phyloP scores from a whole-genome alignment of 2,329 filamentous ascomycete genomes.

The Botryotinia globosa region DNA sequence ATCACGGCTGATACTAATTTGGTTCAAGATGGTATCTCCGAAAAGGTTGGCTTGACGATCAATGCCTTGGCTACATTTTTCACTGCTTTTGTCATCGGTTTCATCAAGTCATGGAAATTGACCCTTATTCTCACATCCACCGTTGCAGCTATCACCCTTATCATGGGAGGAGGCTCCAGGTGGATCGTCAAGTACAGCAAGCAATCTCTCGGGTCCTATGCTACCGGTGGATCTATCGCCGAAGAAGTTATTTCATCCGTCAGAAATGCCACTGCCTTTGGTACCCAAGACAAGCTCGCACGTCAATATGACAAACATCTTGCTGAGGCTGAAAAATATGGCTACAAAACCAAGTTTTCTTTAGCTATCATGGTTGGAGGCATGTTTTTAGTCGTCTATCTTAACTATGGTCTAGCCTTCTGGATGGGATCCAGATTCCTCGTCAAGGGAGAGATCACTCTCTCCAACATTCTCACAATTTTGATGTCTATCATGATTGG shows the following conservation, averaged over 20 bases:
- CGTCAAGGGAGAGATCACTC: slow-evolving; percentile 59
- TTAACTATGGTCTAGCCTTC: slow-evolving; percentile 85
- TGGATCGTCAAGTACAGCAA: slow-evolving; percentile 83
- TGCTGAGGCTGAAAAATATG: slow-evolving; percentile 68
- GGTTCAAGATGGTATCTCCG: slow-evolving; percentile 89
- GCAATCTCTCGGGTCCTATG: slow-evolving; percentile 73
- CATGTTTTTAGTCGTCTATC: slow-evolving; percentile 80
- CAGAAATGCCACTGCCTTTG: slow-evolving; percentile 87
- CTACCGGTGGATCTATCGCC: slow-evolving; percentile 79
- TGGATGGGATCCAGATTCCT: slow-evolving; percentile 82
- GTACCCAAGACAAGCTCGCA: slow-evolving; percentile 89
- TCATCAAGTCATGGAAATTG: slow-evolving; percentile 88
- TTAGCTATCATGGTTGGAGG: slow-evolving; percentile 76
- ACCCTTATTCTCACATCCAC: slow-evolving; percentile 83
- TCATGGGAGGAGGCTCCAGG: slow-evolving; percentile 70
- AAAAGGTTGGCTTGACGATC: slow-evolving; percentile 79
- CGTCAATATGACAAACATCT: slow-evolving; percentile 79
- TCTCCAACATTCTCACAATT: slow-evolving; percentile 77
- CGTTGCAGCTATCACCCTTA: slow-evolving; percentile 72
- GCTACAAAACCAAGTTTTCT: slow-evolving; percentile 69
- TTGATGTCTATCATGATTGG: slow-evolving; percentile 91
- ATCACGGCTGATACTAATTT: slow-evolving; percentile 94
- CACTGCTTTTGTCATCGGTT: slow-evolving; percentile 86
- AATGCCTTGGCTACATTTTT: slow-evolving; percentile 78
- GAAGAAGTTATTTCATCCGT: slow-evolving; percentile 95